phyloP scores from a whole-genome alignment of 1,284 basidiomycete genomes.

The Coriolopsis trogii region DNA sequence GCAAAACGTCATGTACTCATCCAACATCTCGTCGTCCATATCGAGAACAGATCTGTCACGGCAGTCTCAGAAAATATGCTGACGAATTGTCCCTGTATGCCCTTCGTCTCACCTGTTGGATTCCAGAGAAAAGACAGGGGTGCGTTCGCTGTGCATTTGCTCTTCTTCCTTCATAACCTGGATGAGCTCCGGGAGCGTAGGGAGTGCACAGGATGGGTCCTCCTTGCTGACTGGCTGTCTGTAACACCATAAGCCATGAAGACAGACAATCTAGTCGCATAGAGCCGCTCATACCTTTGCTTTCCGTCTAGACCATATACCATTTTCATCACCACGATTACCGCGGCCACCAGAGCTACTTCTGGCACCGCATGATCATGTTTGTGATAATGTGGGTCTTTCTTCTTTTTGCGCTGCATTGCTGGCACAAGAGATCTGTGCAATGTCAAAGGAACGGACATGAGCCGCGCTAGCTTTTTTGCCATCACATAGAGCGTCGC shows the following conservation, averaged over 20 bases:
- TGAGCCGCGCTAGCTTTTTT: conserved; percentile 57
- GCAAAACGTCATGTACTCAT: conserved; percentile 72
- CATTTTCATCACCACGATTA: conserved; percentile 79
- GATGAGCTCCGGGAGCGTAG: conserved; percentile 56
- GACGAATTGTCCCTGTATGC: too few species aligned
- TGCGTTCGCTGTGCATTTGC: conserved; percentile 28
- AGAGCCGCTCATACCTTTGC: conserved; percentile 46
- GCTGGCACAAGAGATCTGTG: conserved; percentile 55
- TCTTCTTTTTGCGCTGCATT: conserved; percentile 37
- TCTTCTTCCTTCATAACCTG: conserved; percentile 45
- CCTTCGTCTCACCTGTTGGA: conserved; percentile 7
- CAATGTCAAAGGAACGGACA: conserved; percentile 64
- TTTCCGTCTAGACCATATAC: conserved; percentile 83
- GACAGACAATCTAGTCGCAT: neutral
- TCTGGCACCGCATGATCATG: conserved; percentile 77
- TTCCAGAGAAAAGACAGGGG: conserved; percentile 15
- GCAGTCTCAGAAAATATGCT: neutral
- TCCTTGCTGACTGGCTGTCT: conserved; percentile 42
- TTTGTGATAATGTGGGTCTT: conserved; percentile 51
- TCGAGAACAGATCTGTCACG: conserved; percentile 56
- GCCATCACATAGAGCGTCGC: conserved; percentile 65
- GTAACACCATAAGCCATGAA: neutral
- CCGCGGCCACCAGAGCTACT: conserved; percentile 64
- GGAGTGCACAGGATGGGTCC: conserved; percentile 70
- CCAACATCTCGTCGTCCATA: conserved; percentile 54